A percentile compares a stretch with the other conserved stretches of the same genome.
phyloP scores from a whole-genome alignment of 2,329 filamentous ascomycete genomes.

The Clarireedia homoeocarpa region DNA sequence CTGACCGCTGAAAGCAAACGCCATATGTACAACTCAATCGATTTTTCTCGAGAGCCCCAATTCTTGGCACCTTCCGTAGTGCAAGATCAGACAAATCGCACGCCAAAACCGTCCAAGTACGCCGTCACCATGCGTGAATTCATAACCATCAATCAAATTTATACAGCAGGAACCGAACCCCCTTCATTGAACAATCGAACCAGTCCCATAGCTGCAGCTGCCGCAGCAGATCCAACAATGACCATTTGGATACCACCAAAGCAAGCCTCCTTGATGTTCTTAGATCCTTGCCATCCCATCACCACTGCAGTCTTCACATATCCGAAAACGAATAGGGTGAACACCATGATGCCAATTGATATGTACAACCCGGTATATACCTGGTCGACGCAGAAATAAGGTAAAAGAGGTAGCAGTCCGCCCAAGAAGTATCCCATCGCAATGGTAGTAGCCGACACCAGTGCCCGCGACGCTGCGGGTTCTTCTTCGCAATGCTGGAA shows the following conservation, averaged over 20 bases:
- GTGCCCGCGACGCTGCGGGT: slow-evolving; percentile 26
- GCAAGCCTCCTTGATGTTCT: slow-evolving; percentile 22
- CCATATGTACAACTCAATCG: no score
- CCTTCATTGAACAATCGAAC: slow-evolving; percentile 27
- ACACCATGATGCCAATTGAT: slow-evolving; percentile 51
- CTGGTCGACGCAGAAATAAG: slow-evolving; percentile 43
- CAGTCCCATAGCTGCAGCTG: slow-evolving; percentile 33
- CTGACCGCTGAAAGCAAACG: no score
- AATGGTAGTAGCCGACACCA: slow-evolving; percentile 44
- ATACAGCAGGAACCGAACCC: slow-evolving; percentile 6
- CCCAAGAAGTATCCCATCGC: slow-evolving; percentile 49
- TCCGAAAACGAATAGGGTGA: slow-evolving; percentile 56
- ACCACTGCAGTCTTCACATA: slow-evolving; percentile 53
- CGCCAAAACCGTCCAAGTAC: no score
- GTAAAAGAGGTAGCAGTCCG: slow-evolving; percentile 47
- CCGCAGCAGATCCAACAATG: slow-evolving; percentile 32
- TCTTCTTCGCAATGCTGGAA: slow-evolving; percentile 29
- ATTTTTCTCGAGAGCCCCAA: no score
- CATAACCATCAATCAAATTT: not conserved
- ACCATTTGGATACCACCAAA: slow-evolving; percentile 35
- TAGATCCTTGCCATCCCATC: slow-evolving; percentile 29
- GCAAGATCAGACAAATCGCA: no score
- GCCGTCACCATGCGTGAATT: not conserved
- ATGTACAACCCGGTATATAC: slow-evolving; percentile 45
- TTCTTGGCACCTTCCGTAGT: no score